Evolutionary conservation across 768 basidiomycete species (phyloP).

Genomic region (Gymnopilus dilepis): DNA sequence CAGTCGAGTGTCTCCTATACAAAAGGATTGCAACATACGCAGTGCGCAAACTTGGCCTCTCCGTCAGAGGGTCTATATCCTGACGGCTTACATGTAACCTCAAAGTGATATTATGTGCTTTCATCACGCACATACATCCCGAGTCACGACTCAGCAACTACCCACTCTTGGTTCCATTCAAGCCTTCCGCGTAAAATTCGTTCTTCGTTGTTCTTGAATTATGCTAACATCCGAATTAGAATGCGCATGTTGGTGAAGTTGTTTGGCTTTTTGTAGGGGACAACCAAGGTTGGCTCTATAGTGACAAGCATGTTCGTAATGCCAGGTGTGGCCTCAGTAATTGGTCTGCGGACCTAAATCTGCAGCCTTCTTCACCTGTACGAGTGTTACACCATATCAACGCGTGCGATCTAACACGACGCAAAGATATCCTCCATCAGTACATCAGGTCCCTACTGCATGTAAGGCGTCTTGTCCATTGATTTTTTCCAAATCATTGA

Average conservation of each 20-base stretch:
- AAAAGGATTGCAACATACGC: slow-evolving; percentile 15
- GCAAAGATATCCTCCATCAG: slow-evolving; percentile 57
- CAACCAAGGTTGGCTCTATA: slow-evolving; percentile 54
- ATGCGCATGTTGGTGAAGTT: slow-evolving; percentile 36
- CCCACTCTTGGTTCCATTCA: slow-evolving; percentile 46
- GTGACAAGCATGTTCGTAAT: slow-evolving; percentile 13
- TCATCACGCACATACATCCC: slow-evolving; percentile 45
- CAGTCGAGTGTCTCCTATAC: slow-evolving; percentile 13
- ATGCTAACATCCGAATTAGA: too few relatives aligned
- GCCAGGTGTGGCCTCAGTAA: slow-evolving; percentile 28
- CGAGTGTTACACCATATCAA: not conserved
- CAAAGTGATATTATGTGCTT: slow-evolving; percentile 46
- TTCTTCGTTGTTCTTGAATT: too few relatives aligned
- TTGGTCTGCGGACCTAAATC: slow-evolving; percentile 50
- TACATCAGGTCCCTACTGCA: slow-evolving; percentile 48
- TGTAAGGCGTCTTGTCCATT: slow-evolving; percentile 42
- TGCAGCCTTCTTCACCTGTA: slow-evolving; percentile 46
- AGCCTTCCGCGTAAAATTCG: slow-evolving; percentile 56
- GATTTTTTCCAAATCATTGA: slow-evolving; percentile 7
- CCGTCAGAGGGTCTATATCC: too few relatives aligned
- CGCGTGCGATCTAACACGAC: not conserved
- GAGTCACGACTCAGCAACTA: slow-evolving; percentile 30
- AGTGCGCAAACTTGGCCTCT: slow-evolving; percentile 20
- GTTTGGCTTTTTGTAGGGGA: slow-evolving; percentile 54
- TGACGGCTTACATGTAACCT: not conserved